Evolutionary conservation across 169 alveolate genomes (phyloP).

Genomic region (Plasmodium gallinaceum): DNA sequence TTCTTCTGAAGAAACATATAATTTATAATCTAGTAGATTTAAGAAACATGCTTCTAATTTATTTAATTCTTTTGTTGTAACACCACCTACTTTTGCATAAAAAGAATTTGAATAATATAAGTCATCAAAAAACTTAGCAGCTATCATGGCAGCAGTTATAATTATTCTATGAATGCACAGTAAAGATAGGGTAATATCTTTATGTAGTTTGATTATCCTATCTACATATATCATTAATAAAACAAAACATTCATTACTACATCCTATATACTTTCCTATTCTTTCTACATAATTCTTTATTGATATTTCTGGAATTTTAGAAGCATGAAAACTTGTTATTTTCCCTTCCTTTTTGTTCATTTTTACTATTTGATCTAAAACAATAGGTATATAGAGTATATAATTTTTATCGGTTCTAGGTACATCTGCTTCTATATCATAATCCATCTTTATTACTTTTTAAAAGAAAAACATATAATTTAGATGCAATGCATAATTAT

Average conservation of each 20-base stretch:
- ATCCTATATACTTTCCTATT: constrained; percentile 90
- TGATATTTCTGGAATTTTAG: constrained; percentile 90
- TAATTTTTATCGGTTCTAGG: constrained; percentile 52
- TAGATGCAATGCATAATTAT: neutral
- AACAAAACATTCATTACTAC: constrained; percentile 91
- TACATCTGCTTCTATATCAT: constrained; percentile 31
- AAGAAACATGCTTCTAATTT: constrained; percentile 91
- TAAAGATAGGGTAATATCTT: constrained; percentile 84
- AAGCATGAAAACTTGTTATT: constrained; percentile 90
- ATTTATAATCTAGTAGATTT: constrained; percentile 87
- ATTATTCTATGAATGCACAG: constrained; percentile 91
- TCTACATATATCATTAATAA: constrained; percentile 89
- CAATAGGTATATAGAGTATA: constrained; percentile 40
- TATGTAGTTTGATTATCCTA: constrained; percentile 84
- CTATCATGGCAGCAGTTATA: constrained; percentile 91
- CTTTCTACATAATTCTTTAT: constrained; percentile 88
- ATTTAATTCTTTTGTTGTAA: constrained; percentile 91
- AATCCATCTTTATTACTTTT: constrained; percentile 1
- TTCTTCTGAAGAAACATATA: constrained; percentile 90
- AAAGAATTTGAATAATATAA: constrained; percentile 90
- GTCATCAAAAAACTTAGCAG: constrained; percentile 95
- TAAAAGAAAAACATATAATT: neutral
- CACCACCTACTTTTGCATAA: constrained; percentile 96
- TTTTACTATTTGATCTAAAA: constrained; percentile 35
- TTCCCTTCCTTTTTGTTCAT: constrained; percentile 65